Evolutionary conservation across 2,329 filamentous ascomycete genomes (phyloP), one percentile per base, ranked within the genome.

Genomic region (Neophaeococcomyces aloes): DNA sequence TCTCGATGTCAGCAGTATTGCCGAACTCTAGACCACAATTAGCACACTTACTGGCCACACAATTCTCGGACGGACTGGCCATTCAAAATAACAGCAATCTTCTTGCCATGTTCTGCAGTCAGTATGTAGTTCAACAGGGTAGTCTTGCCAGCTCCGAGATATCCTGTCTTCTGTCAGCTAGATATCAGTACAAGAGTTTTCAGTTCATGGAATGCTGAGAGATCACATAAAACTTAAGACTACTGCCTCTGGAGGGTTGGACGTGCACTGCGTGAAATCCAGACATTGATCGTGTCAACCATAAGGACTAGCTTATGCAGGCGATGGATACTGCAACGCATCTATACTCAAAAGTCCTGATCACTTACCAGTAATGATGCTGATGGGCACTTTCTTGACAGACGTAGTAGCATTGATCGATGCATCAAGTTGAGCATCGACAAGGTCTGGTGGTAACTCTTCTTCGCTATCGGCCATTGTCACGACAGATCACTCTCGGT

Each of bases 81-180:
- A 63, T 98, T 98, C 69, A 98, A 77, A 45, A 98, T 96, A 11
- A 98, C 91, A 8, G 91, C 91, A 61, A 98, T 91, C 59, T 87
- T 94, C 72, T 96, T 96, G 62, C 89, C 89, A 72, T 98, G 91
- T 48, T 89, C 81, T 46, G 88, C 87, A 21, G 83, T 94, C 41
- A 98, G 70, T 49, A 98, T 96, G 62, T 96, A 94, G 62, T 98
- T 96, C 46, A 98, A 70, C 23, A 96, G 66, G 0, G 89, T 96
- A 0, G 89, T 96, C 65, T 98, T 98, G 14, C 91, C 91, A 7
- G 91, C 86, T 14, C 91, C 91, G 3, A 98, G 75, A 59, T 98
- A 98, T 3, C 91, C 86, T 91, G 50, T 19, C n/a, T 18, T 13
- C 32, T 30, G 38, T 49, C 19, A 48, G 30, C n/a, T 15, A 14